phyloP scores from a whole-genome alignment of 768 basidiomycete genomes.

The Amyloporia xantha region DNA sequence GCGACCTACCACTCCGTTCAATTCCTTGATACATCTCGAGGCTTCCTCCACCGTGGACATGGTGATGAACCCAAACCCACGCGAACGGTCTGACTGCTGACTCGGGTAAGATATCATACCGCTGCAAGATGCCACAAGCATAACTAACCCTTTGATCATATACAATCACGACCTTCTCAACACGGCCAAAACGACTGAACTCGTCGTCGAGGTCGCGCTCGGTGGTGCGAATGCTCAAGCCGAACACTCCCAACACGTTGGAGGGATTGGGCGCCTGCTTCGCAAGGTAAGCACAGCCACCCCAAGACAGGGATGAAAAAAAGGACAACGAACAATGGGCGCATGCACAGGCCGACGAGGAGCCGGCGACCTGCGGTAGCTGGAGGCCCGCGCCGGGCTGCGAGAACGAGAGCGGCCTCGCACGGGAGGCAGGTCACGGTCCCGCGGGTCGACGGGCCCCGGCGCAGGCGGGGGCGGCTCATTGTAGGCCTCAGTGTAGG shows the following conservation, averaged over 20 bases:
- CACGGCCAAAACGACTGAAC: slow-evolving; percentile 81
- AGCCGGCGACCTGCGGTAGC: slow-evolving; percentile 41
- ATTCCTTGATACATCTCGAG: slow-evolving; percentile 74
- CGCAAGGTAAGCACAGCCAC: slow-evolving; percentile 30
- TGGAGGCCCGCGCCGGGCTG: slow-evolving; percentile 50
- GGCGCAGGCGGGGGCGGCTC: slow-evolving; percentile 43
- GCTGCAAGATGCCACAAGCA: not conserved
- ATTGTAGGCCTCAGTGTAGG: slow-evolving; percentile 78
- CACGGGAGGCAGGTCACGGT: slow-evolving; percentile 47
- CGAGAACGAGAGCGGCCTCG: slow-evolving; percentile 72
- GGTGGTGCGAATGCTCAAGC: slow-evolving; percentile 90
- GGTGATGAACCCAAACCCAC: slow-evolving; percentile 96
- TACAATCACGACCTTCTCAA: slow-evolving; percentile 94
- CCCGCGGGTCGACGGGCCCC: slow-evolving; percentile 35
- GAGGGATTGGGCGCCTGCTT: slow-evolving; percentile 83
- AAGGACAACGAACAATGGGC: slow-evolving; percentile 53
- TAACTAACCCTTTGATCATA: slow-evolving; percentile 93
- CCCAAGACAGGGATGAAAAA: slow-evolving; percentile 8
- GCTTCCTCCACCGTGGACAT: slow-evolving; percentile 91
- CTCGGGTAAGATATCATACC: slow-evolving; percentile 3
- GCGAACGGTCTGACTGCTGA: slow-evolving; percentile 82
- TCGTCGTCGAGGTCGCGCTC: slow-evolving; percentile 95
- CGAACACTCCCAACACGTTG: slow-evolving; percentile 93
- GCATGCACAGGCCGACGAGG: slow-evolving; percentile 64
- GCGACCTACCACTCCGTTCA: slow-evolving; percentile 81